Percentiles rank a stretch among this genome's conserved stretches.
Evolutionary conservation across 495 filamentous ascomycete genomes (phyloP).

Genomic region (Aspergillus saccharolyticus): DNA sequence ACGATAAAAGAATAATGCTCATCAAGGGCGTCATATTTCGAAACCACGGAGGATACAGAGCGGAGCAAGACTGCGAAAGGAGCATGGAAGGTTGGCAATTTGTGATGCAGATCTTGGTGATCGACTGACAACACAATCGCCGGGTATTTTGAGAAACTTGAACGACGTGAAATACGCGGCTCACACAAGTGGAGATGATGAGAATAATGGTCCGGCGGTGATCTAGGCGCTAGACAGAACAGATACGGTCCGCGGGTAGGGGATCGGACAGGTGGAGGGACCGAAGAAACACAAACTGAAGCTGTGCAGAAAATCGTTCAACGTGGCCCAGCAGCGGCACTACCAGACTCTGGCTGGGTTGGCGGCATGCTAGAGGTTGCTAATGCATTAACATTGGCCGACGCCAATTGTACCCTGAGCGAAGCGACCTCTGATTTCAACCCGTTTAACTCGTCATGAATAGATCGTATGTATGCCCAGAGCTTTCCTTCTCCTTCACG

Average conservation of each 20-base stretch:
- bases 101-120: background rate
- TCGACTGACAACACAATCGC: background rate
- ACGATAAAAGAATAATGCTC: background rate
- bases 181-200: background rate
- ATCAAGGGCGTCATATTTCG: background rate
- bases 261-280: background rate
- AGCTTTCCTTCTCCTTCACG: constrained; percentile 35
- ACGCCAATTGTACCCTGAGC: constrained; percentile 36
- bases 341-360: constrained; percentile 21
- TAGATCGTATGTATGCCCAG: constrained; percentile 42
- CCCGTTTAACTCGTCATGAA: constrained; percentile 37
- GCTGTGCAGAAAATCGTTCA: constrained; percentile 8
- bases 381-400: constrained; percentile 26
- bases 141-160: background rate
- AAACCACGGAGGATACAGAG: background rate
- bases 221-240: background rate
- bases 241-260: background rate
- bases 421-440: constrained; percentile 38
- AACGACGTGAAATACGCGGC: background rate
- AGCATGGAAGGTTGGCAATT: background rate
- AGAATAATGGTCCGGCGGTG: background rate
- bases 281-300: background rate
- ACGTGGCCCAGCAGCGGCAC: constrained; percentile 15
- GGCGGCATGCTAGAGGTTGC: constrained; percentile 20
- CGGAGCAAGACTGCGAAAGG: background rate